A percentile compares a stretch with the other conserved stretches of the same genome.
Conservation (phyloP, 2,329 filamentous ascomycete genomes). For the Penicillium griseofulvum region DNA sequence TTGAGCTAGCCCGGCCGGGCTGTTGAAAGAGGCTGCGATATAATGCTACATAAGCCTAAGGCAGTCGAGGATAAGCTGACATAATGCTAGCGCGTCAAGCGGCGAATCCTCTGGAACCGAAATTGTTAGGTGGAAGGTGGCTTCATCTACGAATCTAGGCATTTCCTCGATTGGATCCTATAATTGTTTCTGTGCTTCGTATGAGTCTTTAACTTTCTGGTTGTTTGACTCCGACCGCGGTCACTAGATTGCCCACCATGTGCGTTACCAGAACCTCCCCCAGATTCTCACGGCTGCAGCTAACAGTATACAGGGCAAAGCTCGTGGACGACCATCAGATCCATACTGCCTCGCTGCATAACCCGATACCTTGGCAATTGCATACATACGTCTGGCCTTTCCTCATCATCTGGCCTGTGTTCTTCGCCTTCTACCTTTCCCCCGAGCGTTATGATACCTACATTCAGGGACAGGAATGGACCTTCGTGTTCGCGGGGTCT, state of each 20-base stretch:
- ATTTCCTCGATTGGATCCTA: conserved; percentile 11
- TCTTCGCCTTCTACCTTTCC: conserved; percentile 82
- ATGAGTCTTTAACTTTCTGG: conserved; percentile 26
- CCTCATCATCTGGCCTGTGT: conserved; percentile 83
- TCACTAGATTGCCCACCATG: conserved; percentile 36
- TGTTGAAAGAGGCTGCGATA: neutral
- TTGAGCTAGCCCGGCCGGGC: conserved; percentile 48
- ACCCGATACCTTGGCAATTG: conserved; percentile 74
- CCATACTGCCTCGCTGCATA: conserved; percentile 79
- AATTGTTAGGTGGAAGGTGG: conserved; percentile 22
- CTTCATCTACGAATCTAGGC: conserved; percentile 19
- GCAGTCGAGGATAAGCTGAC: conserved; percentile 5
- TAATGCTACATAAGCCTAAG: neutral
- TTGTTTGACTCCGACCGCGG: conserved; percentile 30
- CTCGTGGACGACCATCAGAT: conserved; percentile 93
- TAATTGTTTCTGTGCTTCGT: conserved; percentile 15
- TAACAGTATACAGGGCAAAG: conserved; percentile 57
- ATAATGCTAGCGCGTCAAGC: conserved; percentile 21
- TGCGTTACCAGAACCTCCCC: conserved; percentile 18
- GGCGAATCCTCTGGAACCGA: conserved; percentile 25
- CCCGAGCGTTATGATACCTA: conserved; percentile 83
- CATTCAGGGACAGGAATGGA: conserved; percentile 95
- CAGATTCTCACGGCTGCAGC: conserved; percentile 5
- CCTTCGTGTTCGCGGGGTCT: conserved; percentile 85
- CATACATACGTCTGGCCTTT: conserved; percentile 95